Evolutionary conservation across 495 filamentous ascomycete genomes (phyloP), one percentile per base, ranked within the genome.

Genomic region (Durotheca rogersii): DNA sequence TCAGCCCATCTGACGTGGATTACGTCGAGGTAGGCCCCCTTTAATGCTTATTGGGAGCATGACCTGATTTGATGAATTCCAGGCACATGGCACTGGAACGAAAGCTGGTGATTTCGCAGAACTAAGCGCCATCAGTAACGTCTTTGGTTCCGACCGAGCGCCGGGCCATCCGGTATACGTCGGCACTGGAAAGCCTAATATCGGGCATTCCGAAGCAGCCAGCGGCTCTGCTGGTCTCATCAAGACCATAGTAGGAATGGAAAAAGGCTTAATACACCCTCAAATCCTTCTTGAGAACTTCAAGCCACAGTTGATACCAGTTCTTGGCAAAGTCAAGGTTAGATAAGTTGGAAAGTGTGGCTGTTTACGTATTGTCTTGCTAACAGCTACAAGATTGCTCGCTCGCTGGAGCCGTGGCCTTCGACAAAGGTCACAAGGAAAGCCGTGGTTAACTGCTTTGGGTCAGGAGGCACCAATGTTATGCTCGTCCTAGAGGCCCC

Each of bases 71-170:
- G 4, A 35, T 12, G 15, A 35, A 16, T 16, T 6, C 32, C 12
- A 76, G 38, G 70, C 63, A 1, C 67, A 76, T 35, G 73, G 77
- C 5, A 83, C 78, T 0, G 81, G 81, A 1, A 84, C 81, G 0
- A 64, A 55, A 10, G 72, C 69, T 0, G 81, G 81, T 0, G 83
- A 85, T 51, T 79, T 78, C 0, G 64, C 76, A 4, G 82, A 86
- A 37, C 51, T 65, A 2, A 47, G 35, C 0, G 76, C 72, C 0
- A 61, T 79, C 11, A 65, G 60, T 1, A 58, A 60, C 1, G 63
- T 71, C 3, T 72, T 79, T 35, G 32, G 32, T 5, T 4, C 4
- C 4, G 32, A 11, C 15, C 32, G 32, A 4, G 15, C 4, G 4
- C 32, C 32, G 5, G 5, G 5, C 4, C 11, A 11, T 4, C 32